Evolutionary conservation across 2,329 filamentous ascomycete genomes (phyloP), one percentile per base, ranked within the genome.

Genomic region (Aspergillus pseudoviridinutans): DNA sequence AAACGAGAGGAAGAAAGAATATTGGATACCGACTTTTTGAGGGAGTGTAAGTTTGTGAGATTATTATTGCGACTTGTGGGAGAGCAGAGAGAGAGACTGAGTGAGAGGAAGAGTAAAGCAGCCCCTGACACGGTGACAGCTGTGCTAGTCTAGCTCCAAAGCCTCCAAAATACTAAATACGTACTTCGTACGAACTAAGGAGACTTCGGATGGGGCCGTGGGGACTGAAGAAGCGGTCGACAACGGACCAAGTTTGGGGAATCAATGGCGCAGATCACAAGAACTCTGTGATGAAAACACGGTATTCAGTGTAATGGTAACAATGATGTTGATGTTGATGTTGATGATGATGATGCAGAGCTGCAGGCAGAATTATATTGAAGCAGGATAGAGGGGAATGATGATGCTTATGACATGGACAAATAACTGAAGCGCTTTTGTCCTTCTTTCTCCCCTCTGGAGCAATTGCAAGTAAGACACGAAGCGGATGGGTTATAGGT

Each of bases 121-220:
- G 60, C 68, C 71, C 70, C 70, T 72, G 68, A 72, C 68, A 67
- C 69, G 68, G 64, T 72, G 71, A 73, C 70, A 72, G 70, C 68
- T 72, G 55, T 62, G 49, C 54, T 61, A 66, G 62, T 68, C 54
- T 47, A 59, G 49, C 63, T 61, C 60, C 50, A 59, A 44, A 44
- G 44, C 20, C 44, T 47, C 44, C 44, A 27, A 47, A 47, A 47
- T 44, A 44, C n/a, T 44, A 22, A 44, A 20, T 44, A 47, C 44
- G 44, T 24, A 47, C 24, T 22, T 17, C 22, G 44, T 47, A 14
- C 10, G 61, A 55, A 55, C 60, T 57, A 64, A 63, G 62, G 63
- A 65, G 62, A 62, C 60, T 61, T 64, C 56, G 57, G 54, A 56
- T 57, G 61, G 62, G 61, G 61, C 57, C 66, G 66, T 68, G 67